Evolutionary conservation across 2,329 filamentous ascomycete species (phyloP), one percentile per base, ranked within the genome.

Genomic region (Cytospora chrysosperma): DNA sequence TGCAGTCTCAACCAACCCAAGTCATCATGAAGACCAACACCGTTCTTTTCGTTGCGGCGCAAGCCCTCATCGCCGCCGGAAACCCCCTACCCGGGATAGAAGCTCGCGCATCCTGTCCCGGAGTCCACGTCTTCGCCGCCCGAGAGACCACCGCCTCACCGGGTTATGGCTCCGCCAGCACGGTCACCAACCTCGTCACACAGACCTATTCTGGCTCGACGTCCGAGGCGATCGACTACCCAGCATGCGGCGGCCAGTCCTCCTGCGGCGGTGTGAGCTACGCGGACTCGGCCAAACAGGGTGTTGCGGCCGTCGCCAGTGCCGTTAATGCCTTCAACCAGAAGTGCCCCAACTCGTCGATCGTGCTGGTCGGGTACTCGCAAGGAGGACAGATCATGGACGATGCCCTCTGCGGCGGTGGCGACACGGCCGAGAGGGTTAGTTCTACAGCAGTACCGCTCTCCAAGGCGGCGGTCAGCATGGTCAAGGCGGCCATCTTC

Each of bases 311-410:
- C 21, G 85, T 86, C 7, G 78, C 83, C 19, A 79, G 74, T 55
- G 83, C 83, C 27, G 84, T 88, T 17, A 88, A 82, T 62, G 73
- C 74, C 24, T 86, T 81, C 73, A 81, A 85, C 69, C 71, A 75
- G 53, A 76, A 78, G 69, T 88, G 85, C 69, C 85, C 86, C 12
- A 74, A 73, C 69, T 83, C 84, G 7, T 75, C 86, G 70, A 76
- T 88, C 37, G 83, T 88, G 7, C 74, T 88, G 34, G 82, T 88
- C 43, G 86, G 86, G 40, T 88, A 88, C 72, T 87, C 83, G 9
- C 85, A 87, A 81, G 85, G 85, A 53, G 84, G 81, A 50, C 83
- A 88, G 74, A 88, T 88, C 68, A 82, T 85, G 72, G 85, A 88
- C 67, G 83, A 86, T 67, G 85, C 84, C 8, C 74, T 87, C 49